Evolutionary conservation across 805 yeast species (phyloP).

Genomic region (Lipomyces kockii): DNA sequence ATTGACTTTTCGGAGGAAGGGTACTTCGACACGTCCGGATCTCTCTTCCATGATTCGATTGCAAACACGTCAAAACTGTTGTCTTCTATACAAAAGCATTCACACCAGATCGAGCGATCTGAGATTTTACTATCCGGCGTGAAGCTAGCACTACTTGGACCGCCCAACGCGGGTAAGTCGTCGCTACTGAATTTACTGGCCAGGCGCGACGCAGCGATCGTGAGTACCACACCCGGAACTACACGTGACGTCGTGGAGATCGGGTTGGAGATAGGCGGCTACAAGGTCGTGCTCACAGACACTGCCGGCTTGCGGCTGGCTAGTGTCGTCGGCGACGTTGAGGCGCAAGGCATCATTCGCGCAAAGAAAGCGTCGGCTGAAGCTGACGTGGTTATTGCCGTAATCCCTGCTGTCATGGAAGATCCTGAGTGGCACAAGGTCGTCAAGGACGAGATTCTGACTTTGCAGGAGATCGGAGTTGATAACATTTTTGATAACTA

Average conservation of each 20-base stretch:
- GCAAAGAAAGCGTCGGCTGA: constrained; percentile 64
- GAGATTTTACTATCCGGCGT: constrained; percentile 75
- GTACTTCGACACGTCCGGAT: constrained; percentile 61
- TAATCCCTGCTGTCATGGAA: constrained; percentile 53
- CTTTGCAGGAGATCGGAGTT: constrained; percentile 21
- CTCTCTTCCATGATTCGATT: constrained; percentile 58
- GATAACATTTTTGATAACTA: background rate
- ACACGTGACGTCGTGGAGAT: constrained; percentile 88
- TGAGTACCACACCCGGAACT: constrained; percentile 89
- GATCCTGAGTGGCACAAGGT: constrained; percentile 17
- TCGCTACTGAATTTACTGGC: constrained; percentile 79
- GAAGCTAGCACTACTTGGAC: constrained; percentile 74
- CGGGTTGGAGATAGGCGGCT: constrained; percentile 80
- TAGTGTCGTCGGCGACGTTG: constrained; percentile 52
- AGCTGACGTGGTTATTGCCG: constrained; percentile 72
- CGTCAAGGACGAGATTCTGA: constrained; percentile 19
- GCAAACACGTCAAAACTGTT: constrained; percentile 51
- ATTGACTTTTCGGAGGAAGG: constrained; percentile 96
- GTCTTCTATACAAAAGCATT: constrained; percentile 51
- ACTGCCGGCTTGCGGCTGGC: constrained; percentile 84
- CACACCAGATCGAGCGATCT: constrained; percentile 56
- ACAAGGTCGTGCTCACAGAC: constrained; percentile 81
- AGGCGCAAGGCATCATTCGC: constrained; percentile 77
- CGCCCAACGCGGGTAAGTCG: constrained; percentile 97
- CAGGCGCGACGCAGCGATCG: constrained; percentile 83